Conservation (phyloP, 768 basidiomycete species). For the Auricularia sp. region DNA sequence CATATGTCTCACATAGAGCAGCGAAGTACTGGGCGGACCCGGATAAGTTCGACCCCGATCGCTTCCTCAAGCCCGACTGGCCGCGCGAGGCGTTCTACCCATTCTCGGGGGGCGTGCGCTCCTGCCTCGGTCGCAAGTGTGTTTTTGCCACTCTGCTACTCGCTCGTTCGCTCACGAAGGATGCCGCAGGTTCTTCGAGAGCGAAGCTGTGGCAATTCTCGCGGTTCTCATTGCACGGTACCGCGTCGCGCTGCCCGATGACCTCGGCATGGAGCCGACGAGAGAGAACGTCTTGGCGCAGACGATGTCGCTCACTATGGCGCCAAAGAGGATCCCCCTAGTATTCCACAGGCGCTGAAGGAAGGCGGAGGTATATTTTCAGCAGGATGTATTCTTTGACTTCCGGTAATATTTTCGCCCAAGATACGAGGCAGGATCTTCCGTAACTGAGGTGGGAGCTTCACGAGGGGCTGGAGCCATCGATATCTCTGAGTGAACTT, state of each 20-base stretch:
- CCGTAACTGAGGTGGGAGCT: too few species aligned
- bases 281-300: neutral
- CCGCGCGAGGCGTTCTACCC: slow-evolving; percentile 45
- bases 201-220: neutral
- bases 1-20: slow-evolving; percentile 12
- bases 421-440: too few species aligned
- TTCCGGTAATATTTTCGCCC: too few species aligned
- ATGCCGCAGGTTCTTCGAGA: neutral
- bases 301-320: neutral
- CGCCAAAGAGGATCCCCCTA: neutral
- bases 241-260: neutral
- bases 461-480: too few species aligned
- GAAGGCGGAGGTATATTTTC: too few species aligned
- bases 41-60: slow-evolving; percentile 32
- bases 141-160: neutral
- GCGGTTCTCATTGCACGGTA: neutral
- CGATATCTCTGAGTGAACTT: too few species aligned
- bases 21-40: slow-evolving; percentile 50
- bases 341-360: too few species aligned
- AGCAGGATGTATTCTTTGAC: too few species aligned
- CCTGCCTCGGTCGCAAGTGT: neutral
- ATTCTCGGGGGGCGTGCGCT: slow-evolving; percentile 32
- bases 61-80: slow-evolving; percentile 42
- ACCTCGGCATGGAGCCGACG: neutral
- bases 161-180: neutral